Percentiles rank a stretch among this genome's conserved stretches.
phyloP scores from a whole-genome alignment of 2,329 filamentous ascomycete genomes.

The Oidium heveae region DNA sequence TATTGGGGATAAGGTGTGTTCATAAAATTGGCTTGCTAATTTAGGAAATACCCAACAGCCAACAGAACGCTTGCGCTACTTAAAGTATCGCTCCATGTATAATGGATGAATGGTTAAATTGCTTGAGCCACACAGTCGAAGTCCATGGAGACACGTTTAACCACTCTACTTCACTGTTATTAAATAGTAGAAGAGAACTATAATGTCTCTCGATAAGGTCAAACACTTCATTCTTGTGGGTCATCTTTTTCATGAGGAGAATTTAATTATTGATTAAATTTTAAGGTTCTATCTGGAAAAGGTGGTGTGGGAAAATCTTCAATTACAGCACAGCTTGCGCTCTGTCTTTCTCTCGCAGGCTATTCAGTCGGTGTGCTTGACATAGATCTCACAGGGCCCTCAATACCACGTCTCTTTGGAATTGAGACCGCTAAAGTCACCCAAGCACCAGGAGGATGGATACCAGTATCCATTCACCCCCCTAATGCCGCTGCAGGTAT shows the following conservation, averaged over 20 bases:
- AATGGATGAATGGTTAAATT: too few relatives aligned
- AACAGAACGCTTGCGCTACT: too few relatives aligned
- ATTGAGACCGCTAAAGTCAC: conserved; percentile 76
- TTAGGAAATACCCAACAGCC: too few relatives aligned
- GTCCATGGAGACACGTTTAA: too few relatives aligned
- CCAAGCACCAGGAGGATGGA: conserved; percentile 77
- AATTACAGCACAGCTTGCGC: conserved; percentile 83
- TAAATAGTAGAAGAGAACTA: conserved; percentile 2
- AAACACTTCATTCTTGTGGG: conserved; percentile 54
- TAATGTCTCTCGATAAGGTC: conserved; percentile 43
- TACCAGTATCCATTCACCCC: conserved; percentile 63
- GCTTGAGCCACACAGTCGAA: too few relatives aligned
- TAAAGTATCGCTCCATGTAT: too few relatives aligned
- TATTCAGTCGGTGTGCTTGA: conserved; percentile 87
- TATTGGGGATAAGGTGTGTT: too few relatives aligned
- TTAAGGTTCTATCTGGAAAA: conserved; percentile 67
- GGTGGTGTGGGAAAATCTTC: conserved; percentile 95
- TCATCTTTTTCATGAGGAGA: conserved; percentile 2
- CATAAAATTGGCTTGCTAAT: too few relatives aligned
- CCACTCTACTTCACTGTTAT: neutral
- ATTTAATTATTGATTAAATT: conserved; percentile 2
- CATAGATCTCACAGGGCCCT: conserved; percentile 85
- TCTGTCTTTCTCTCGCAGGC: conserved; percentile 65
- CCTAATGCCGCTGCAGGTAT: conserved; percentile 24
- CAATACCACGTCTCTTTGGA: conserved; percentile 82